Conservation (phyloP, 768 basidiomycete species). For the Suillus hirtellus region DNA sequence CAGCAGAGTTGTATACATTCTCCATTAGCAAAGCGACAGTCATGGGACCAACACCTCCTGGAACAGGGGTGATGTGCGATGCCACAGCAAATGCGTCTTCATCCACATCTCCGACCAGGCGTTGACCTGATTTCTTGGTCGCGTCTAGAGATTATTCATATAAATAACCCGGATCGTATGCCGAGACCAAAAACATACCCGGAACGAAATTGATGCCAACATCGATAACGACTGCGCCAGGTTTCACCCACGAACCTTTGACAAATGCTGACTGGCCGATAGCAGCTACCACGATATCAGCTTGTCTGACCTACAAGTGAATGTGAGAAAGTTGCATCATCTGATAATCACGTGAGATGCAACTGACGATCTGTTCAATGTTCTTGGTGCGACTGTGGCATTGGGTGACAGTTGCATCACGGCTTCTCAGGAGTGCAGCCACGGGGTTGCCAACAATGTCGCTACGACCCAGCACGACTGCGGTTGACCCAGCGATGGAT, state of each 20-base stretch:
- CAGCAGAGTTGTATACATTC: slow-evolving; percentile 85
- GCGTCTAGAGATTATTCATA: slow-evolving; percentile 50
- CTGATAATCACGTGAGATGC: slow-evolving; percentile 14
- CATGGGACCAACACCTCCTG: slow-evolving; percentile 99
- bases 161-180: not conserved
- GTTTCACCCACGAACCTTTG: slow-evolving; percentile 93
- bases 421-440: slow-evolving; percentile 83
- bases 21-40: slow-evolving; percentile 98
- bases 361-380: slow-evolving; percentile 71
- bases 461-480: slow-evolving; percentile 93
- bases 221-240: slow-evolving; percentile 93
- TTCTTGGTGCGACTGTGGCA: slow-evolving; percentile 92
- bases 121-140: slow-evolving; percentile 92
- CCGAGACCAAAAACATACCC: slow-evolving; percentile 45
- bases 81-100: slow-evolving; percentile 74
- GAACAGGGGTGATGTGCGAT: slow-evolving; percentile 94
- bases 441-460: slow-evolving; percentile 99
- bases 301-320: slow-evolving; percentile 65
- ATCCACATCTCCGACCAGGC: slow-evolving; percentile 95
- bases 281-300: slow-evolving; percentile 95
- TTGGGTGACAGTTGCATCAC: slow-evolving; percentile 95
- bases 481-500: slow-evolving; percentile 71
- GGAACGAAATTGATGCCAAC: slow-evolving; percentile 97
- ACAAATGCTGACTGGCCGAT: slow-evolving; percentile 91
- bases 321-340: slow-evolving; percentile 11